Percentiles rank a stretch among this genome's conserved stretches.
Evolutionary conservation across 1,284 basidiomycete genomes (phyloP).

Genomic region (Bondarzewia mesenterica): DNA sequence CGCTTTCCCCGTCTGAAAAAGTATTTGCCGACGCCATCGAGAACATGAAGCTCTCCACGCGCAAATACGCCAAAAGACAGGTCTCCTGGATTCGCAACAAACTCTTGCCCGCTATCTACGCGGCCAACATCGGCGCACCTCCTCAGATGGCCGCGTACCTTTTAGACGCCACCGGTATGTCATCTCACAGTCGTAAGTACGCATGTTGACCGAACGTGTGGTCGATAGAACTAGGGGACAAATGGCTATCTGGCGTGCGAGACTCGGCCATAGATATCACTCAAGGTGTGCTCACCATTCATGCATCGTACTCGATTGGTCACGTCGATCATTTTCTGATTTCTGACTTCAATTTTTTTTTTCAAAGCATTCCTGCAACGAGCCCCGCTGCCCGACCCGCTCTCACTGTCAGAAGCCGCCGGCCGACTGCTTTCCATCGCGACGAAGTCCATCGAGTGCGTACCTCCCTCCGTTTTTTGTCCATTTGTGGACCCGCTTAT

Average conservation of each 20-base stretch:
- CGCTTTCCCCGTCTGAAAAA: conserved; percentile 21
- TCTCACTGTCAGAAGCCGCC: conserved; percentile 48
- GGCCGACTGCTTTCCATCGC: conserved; percentile 38
- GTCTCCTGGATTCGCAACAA: conserved; percentile 92
- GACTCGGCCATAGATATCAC: conserved; percentile 42
- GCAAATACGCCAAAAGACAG: conserved; percentile 90
- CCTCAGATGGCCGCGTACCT: conserved; percentile 37
- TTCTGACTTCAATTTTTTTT: not conserved
- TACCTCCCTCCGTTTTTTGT: conserved; percentile 12
- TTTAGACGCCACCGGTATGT: conserved; percentile 70
- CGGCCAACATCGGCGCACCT: conserved; percentile 35
- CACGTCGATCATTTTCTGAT: not conserved
- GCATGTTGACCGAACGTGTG: conserved; percentile 13
- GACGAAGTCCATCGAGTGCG: conserved; percentile 42
- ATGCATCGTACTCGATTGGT: not conserved
- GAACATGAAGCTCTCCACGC: conserved; percentile 80
- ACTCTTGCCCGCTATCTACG: conserved; percentile 68
- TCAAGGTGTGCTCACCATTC: conserved; percentile 18
- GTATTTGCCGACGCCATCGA: conserved; percentile 58
- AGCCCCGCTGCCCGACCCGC: conserved; percentile 50
- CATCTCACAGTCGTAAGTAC: conserved; percentile 3
- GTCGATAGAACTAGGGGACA: conserved; percentile 40
- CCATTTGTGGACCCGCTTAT: conserved; percentile 8
- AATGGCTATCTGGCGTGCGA: conserved; percentile 52
- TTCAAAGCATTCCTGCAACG: conserved; percentile 54